A percentile compares a stretch with the other conserved stretches of the same genome.
phyloP scores from a whole-genome alignment of 495 filamentous ascomycete species.

The Trichoderma gamsii region DNA sequence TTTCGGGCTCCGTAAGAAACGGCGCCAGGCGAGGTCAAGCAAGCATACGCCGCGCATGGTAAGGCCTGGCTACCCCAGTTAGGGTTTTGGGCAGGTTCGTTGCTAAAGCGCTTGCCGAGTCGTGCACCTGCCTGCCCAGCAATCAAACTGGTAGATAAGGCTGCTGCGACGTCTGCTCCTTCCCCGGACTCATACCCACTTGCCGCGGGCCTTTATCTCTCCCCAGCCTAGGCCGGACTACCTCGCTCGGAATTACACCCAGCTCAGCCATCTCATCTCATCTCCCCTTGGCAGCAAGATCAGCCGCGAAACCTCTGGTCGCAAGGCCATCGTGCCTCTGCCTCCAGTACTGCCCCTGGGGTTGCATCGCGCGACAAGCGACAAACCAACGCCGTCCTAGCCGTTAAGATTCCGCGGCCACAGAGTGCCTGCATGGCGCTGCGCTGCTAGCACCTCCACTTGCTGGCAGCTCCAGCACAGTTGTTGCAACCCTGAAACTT shows the following conservation, averaged over 20 bases:
- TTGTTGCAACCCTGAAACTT: neutral
- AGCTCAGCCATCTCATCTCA: neutral
- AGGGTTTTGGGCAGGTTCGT: neutral
- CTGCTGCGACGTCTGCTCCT: neutral
- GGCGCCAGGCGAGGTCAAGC: too few relatives aligned
- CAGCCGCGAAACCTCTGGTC: neutral
- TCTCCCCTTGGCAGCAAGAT: neutral
- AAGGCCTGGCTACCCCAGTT: neutral
- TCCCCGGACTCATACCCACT: conserved; percentile 14
- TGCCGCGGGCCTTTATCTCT: neutral
- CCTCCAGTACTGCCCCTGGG: neutral
- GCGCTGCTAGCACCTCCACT: neutral
- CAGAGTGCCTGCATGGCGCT: neutral
- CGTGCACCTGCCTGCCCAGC: neutral
- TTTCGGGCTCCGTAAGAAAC: too few relatives aligned
- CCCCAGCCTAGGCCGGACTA: neutral
- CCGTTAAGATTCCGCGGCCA: too few relatives aligned
- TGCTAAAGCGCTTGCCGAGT: neutral
- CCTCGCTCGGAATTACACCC: neutral
- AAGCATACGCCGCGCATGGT: neutral
- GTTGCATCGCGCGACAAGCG: conserved; percentile 2
- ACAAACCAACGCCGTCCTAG: neutral
- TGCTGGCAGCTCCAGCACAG: neutral
- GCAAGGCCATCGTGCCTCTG: neutral
- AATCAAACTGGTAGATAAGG: conserved; percentile 2